Conservation (phyloP, 176 grass and related monocot genomes). For the Eremochloa ophiuroides region DNA sequence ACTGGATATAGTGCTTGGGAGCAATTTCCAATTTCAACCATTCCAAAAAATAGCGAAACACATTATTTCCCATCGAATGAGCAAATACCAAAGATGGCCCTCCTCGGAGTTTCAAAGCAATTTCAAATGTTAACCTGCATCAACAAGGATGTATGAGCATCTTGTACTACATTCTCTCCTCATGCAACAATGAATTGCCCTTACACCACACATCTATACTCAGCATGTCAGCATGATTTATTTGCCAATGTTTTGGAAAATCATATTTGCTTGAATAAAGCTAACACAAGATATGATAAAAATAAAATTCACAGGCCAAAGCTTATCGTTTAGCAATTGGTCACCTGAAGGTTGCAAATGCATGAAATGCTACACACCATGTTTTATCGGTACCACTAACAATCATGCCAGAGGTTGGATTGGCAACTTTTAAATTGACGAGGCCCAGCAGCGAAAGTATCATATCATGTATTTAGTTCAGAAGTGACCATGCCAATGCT, state of each 20-base stretch:
- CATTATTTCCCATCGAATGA: slow-evolving; percentile 99
- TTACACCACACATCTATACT: not conserved
- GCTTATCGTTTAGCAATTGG: not conserved
- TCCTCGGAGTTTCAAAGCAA: slow-evolving; percentile 78
- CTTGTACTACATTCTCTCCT: slow-evolving; percentile 10
- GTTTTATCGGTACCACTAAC: not conserved
- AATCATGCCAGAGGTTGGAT: not conserved
- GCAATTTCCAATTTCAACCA: slow-evolving; percentile 98
- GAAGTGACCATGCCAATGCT: not conserved
- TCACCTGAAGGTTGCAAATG: not conserved
- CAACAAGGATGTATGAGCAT: slow-evolving; percentile 28
- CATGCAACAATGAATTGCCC: not conserved
- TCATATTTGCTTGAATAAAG: slow-evolving; percentile 1
- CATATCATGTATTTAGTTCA: not conserved
- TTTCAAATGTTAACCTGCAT: slow-evolving; percentile 91
- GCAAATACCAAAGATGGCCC: slow-evolving; percentile 96
- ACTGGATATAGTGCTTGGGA: slow-evolving; percentile 77
- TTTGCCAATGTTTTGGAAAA: not conserved
- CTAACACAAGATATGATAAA: not conserved
- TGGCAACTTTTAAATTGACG: not conserved
- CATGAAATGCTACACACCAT: not conserved
- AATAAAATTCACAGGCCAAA: not conserved
- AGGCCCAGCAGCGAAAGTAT: not conserved
- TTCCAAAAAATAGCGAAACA: slow-evolving; percentile 93
- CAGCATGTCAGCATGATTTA: not conserved